phyloP scores from a whole-genome alignment of 179 eudicot genomes.

The Vitellaria paradoxa region DNA sequence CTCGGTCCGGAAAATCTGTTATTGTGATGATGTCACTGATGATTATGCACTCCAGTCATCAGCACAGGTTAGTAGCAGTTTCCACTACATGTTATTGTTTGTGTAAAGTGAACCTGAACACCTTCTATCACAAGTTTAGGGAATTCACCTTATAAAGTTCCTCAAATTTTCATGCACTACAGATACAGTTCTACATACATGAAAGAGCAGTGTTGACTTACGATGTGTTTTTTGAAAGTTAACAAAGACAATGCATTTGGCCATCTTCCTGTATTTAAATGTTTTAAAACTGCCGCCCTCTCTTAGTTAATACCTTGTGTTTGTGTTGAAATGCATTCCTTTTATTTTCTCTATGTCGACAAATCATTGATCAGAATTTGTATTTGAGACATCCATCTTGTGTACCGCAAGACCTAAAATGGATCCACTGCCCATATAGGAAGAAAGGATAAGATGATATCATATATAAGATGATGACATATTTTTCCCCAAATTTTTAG shows the following conservation, averaged over 20 bases:
- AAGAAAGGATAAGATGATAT: not conserved
- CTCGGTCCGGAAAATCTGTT: slow-evolving; percentile 37
- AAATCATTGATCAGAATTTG: not conserved
- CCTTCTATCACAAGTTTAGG: not conserved
- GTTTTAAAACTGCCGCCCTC: not conserved
- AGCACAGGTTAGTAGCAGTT: slow-evolving; percentile 36
- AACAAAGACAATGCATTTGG: not conserved
- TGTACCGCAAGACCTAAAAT: not conserved
- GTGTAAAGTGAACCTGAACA: not conserved
- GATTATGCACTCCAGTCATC: slow-evolving; percentile 20
- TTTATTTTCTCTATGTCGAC: not conserved
- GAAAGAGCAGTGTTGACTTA: not conserved
- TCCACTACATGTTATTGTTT: not conserved
- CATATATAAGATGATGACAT: not conserved
- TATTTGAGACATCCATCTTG: not conserved
- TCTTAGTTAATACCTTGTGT: not conserved
- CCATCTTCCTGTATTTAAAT: not conserved
- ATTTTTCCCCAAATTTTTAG: not conserved
- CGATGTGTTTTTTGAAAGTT: not conserved
- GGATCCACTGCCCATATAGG: not conserved
- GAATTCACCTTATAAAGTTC: not conserved
- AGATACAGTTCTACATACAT: not conserved
- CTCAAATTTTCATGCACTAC: not conserved
- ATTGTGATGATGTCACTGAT: slow-evolving; percentile 36
- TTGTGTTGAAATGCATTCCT: not conserved